Conservation (phyloP, 495 filamentous ascomycete genomes). For the Penicillium cinerascens region DNA sequence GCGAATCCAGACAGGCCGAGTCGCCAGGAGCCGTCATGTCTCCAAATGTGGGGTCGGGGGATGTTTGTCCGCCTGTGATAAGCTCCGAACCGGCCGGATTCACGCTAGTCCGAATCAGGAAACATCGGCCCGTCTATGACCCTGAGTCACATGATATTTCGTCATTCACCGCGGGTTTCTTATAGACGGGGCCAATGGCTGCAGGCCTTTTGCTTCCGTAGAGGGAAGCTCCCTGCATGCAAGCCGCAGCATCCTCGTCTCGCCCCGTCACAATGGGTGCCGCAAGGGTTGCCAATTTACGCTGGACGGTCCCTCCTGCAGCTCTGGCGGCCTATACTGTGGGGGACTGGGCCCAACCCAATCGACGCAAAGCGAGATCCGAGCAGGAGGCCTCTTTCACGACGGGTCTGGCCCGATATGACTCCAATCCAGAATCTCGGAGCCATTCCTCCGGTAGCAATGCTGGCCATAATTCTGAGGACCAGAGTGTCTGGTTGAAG, state of each 20-base stretch:
- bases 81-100: conserved; percentile 10
- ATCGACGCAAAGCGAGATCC: conserved; percentile 12
- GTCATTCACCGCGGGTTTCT: conserved; percentile 22
- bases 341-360: conserved; percentile 23
- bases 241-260: conserved; percentile 53
- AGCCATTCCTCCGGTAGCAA: not conserved
- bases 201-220: not conserved
- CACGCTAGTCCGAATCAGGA: conserved; percentile 24
- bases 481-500: conserved; percentile 52
- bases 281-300: conserved; percentile 29
- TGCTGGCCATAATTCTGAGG: not conserved
- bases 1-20: conserved; percentile 5
- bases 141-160: conserved; percentile 24
- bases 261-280: conserved; percentile 43
- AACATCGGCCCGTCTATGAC: conserved; percentile 18
- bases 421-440: conserved; percentile 10
- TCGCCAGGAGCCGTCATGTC: conserved; percentile 30
- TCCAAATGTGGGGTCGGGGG: conserved; percentile 18
- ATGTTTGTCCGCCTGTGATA: conserved; percentile 17
- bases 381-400: conserved; percentile 24
- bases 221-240: conserved; percentile 21
- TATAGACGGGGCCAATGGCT: not conserved
- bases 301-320: conserved; percentile 40
- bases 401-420: conserved; percentile 13
- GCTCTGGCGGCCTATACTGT: conserved; percentile 32